These are phyloP conservation scores for Petunia secreta DNA, from an alignment of 257 asterid species.

Conservation along the genomic window DNA sequence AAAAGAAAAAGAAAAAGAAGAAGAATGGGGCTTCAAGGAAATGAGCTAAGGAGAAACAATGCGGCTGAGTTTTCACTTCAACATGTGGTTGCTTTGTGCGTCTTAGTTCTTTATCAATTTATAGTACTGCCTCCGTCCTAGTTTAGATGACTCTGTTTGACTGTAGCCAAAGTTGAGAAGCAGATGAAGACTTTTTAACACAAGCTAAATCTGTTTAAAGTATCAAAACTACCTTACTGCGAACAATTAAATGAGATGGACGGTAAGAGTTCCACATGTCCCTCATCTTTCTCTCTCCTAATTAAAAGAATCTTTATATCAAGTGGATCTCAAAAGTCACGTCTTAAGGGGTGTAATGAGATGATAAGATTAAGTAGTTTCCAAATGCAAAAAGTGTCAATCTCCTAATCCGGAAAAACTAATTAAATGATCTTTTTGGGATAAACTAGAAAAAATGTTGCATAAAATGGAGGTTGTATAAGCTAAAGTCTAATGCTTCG, in stretches of 20 bases:
- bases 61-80: neutral
- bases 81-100: neutral
- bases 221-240: neutral
- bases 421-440: no score
- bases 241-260: constrained; percentile 1
- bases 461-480: neutral
- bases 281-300: constrained; percentile 7
- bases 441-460: neutral
- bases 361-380: constrained; percentile 6
- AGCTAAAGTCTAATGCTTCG: neutral
- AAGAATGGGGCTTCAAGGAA: constrained; percentile 9
- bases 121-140: neutral
- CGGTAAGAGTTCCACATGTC: neutral
- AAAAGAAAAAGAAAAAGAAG: neutral
- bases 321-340: constrained; percentile 4
- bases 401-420: no score
- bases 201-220: neutral
- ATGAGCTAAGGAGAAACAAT: neutral
- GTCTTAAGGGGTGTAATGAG: neutral
- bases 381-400: neutral
- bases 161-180: neutral
- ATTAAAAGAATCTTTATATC: neutral
- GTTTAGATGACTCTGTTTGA: neutral
- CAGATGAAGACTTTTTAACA: neutral
- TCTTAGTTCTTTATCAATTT: neutral